Percentiles rank a stretch among this genome's conserved stretches.
These are phyloP conservation scores for Azolla pinnata DNA, from an alignment of 75 land plant genomes.

Conservation along the genomic window DNA sequence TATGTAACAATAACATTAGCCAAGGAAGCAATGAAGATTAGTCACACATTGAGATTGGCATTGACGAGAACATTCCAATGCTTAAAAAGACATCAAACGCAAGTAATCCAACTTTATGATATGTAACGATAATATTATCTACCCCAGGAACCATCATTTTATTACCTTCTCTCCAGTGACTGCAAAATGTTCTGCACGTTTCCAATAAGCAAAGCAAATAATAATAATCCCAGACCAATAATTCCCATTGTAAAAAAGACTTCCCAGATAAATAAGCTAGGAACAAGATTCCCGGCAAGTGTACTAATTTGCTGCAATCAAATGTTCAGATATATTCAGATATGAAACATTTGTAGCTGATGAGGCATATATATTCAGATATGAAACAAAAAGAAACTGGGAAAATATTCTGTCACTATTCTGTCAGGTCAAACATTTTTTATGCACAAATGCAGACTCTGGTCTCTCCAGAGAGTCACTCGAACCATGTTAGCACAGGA, in stretches of 20 bases:
- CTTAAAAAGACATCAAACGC: neutral
- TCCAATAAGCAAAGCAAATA: conserved; percentile 30
- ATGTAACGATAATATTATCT: neutral
- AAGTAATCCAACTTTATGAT: neutral
- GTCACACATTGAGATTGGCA: too few species aligned
- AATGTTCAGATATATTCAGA: neutral
- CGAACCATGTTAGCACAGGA: too few species aligned
- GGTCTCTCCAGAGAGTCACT: too few species aligned
- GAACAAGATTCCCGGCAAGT: conserved; percentile 29
- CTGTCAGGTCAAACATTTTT: too few species aligned
- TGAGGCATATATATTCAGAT: too few species aligned
- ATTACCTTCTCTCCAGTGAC: conserved; percentile 27
- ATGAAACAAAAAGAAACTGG: too few species aligned
- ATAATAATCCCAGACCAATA: conserved; percentile 25
- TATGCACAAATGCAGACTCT: too few species aligned
- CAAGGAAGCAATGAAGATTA: too few species aligned
- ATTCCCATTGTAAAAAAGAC: conserved; percentile 24
- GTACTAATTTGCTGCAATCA: conserved; percentile 33
- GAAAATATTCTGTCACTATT: too few species aligned
- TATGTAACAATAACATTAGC: too few species aligned
- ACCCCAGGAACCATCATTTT: neutral
- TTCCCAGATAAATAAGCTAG: conserved; percentile 28
- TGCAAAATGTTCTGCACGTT: conserved; percentile 31
- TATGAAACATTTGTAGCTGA: too few species aligned
- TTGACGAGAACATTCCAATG: too few species aligned